A percentile compares a stretch with the other conserved stretches of the same genome.
These are phyloP conservation scores for Fusarium sp. DNA, from an alignment of 2,329 filamentous ascomycete species.

Conservation along the genomic window DNA sequence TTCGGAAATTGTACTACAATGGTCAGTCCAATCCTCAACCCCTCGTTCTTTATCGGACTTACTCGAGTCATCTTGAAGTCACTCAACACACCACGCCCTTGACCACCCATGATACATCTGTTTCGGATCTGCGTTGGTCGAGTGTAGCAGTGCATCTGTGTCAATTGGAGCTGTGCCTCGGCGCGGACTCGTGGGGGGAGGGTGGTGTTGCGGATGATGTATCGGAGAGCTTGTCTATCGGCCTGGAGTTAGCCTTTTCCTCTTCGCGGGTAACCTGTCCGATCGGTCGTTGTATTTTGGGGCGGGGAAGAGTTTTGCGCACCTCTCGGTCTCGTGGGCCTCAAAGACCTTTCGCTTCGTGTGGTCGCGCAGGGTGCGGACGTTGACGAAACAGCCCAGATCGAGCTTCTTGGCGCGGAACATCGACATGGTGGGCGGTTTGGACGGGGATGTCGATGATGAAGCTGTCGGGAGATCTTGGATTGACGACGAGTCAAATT, in stretches of 20 bases:
- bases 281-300: accelerated
- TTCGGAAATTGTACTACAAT: conserved; percentile 86
- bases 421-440: conserved; percentile 73
- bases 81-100: conserved; percentile 86
- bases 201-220: conserved; percentile 92
- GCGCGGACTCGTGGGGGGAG: conserved; percentile 84
- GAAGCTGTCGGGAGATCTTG: conserved; percentile 26
- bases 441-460: conserved; percentile 19
- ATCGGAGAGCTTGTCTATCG: conserved; percentile 86
- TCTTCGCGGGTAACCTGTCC: not conserved
- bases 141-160: conserved; percentile 97
- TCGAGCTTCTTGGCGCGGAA: conserved; percentile 93
- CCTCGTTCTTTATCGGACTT: conserved; percentile 53
- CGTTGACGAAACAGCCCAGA: conserved; percentile 86
- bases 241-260: conserved; percentile 2
- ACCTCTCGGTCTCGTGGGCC: conserved; percentile 89
- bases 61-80: conserved; percentile 94
- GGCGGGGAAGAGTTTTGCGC: conserved; percentile 44
- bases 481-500: conserved; percentile 15
- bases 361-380: conserved; percentile 89
- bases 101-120: conserved; percentile 91
- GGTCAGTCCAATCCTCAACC: conserved; percentile 39
- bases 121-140: conserved; percentile 93
- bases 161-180: conserved; percentile 91
- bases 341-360: conserved; percentile 95